A percentile compares a stretch with the other conserved stretches of the same genome.
phyloP scores from a whole-genome alignment of 768 basidiomycete genomes.

The Serendipita indica region DNA sequence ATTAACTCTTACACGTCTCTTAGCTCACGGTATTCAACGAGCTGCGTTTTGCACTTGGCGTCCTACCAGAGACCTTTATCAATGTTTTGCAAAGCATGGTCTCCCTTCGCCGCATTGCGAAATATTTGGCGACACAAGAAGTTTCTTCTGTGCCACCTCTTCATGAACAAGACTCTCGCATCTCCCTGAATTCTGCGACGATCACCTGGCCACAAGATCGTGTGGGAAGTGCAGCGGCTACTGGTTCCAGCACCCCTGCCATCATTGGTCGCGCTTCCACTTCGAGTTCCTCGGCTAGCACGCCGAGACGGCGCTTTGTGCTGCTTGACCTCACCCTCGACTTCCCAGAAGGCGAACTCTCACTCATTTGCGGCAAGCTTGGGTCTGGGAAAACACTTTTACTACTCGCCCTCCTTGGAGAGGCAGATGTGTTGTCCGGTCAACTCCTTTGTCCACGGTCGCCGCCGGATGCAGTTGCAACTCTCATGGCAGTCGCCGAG shows the following conservation, averaged over 20 bases:
- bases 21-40: conserved; percentile 55
- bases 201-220: conserved; percentile 84
- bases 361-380: conserved; percentile 76
- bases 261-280: conserved; percentile 10
- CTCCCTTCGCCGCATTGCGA: conserved; percentile 80
- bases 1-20: not conserved
- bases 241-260: not conserved
- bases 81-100: conserved; percentile 77
- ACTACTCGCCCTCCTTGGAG: conserved; percentile 71
- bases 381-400: conserved; percentile 82
- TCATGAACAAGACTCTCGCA: conserved; percentile 38
- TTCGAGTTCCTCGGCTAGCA: conserved; percentile 27
- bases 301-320: conserved; percentile 61
- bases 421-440: conserved; percentile 71
- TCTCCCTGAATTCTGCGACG: conserved; percentile 72
- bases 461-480: conserved; percentile 61
- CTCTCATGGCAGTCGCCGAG: conserved; percentile 30
- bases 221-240: conserved; percentile 9
- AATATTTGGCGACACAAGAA: conserved; percentile 66
- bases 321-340: conserved; percentile 62
- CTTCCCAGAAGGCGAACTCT: conserved; percentile 67
- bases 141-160: conserved; percentile 48
- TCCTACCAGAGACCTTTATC: conserved; percentile 82
- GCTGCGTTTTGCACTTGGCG: conserved; percentile 76
- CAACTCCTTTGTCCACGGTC: conserved; percentile 74